Percentiles rank a stretch among this genome's conserved stretches.
These are phyloP conservation scores for Xylariaceae sp. DNA, from an alignment of 2,329 filamentous ascomycete genomes.

Conservation along the genomic window DNA sequence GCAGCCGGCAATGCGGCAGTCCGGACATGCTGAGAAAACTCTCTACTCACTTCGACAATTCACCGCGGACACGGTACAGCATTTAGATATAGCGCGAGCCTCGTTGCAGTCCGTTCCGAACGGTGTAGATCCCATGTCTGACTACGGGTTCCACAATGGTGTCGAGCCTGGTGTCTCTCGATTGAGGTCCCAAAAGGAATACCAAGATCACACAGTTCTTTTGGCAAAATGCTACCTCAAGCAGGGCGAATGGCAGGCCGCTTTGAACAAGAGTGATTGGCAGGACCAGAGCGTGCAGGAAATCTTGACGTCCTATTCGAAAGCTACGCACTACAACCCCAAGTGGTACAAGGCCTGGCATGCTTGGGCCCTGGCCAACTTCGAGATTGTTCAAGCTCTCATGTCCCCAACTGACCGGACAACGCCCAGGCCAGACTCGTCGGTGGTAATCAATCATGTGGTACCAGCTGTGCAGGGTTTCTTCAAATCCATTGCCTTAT, in stretches of 20 bases:
- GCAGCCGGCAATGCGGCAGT: slow-evolving; percentile 43
- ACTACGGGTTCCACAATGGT: slow-evolving; percentile 51
- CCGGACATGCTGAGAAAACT: slow-evolving; percentile 51
- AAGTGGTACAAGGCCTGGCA: slow-evolving; percentile 99
- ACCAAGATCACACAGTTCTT: slow-evolving; percentile 64
- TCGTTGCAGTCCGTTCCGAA: slow-evolving; percentile 45
- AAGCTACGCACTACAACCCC: slow-evolving; percentile 90
- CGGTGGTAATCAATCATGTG: slow-evolving; percentile 78
- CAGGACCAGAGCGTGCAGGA: slow-evolving; percentile 81
- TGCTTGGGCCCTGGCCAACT: slow-evolving; percentile 96
- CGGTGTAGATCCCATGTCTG: slow-evolving; percentile 43
- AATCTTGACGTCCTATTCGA: slow-evolving; percentile 84
- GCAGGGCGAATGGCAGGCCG: slow-evolving; percentile 93
- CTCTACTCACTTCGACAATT: slow-evolving; percentile 60
- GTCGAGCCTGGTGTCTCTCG: slow-evolving; percentile 45
- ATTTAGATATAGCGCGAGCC: slow-evolving; percentile 51
- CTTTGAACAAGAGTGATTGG: slow-evolving; percentile 85
- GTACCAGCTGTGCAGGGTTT: slow-evolving; percentile 94
- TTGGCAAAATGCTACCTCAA: slow-evolving; percentile 95
- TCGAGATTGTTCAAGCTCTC: slow-evolving; percentile 89
- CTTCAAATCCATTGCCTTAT: slow-evolving; percentile 94
- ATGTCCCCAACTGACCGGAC: slow-evolving; percentile 62
- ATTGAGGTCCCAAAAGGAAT: slow-evolving; percentile 49
- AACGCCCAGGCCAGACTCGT: slow-evolving; percentile 52
- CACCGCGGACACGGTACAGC: slow-evolving; percentile 56